phyloP scores from a whole-genome alignment of 352 stramenopile species.

The Phytophthora europaea region DNA sequence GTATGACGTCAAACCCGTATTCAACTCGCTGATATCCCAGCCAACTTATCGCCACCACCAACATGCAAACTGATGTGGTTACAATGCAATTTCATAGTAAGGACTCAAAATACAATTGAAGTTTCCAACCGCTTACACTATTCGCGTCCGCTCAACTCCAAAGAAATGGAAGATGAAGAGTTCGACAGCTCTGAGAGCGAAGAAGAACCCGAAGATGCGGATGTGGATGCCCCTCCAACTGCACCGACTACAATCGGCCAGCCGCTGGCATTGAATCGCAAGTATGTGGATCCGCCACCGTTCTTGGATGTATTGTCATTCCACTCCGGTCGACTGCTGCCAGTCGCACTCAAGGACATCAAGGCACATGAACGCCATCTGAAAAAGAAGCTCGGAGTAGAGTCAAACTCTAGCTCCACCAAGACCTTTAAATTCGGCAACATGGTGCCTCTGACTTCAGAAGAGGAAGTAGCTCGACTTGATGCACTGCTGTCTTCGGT shows the following conservation, averaged over 20 bases:
- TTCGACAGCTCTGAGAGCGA: background rate
- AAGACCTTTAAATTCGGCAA: background rate
- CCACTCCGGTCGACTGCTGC: conserved; percentile 65
- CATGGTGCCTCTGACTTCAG: background rate
- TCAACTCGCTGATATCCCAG: conserved; percentile 29
- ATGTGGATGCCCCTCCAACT: background rate
- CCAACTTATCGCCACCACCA: background rate
- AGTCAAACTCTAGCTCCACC: background rate
- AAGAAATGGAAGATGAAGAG: conserved; percentile 1
- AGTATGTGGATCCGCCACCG: conserved; percentile 38
- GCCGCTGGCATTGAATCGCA: conserved; percentile 1
- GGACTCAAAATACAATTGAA: background rate
- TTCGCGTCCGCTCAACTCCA: background rate
- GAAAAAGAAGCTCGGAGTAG: conserved; percentile 8
- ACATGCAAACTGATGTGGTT: background rate
- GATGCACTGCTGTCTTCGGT: conserved; percentile 51
- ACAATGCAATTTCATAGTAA: background rate
- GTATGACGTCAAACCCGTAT: conserved; percentile 35
- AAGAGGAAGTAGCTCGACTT: conserved; percentile 29
- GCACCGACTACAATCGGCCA: conserved; percentile 11
- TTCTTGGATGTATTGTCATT: conserved; percentile 77
- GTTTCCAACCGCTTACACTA: background rate
- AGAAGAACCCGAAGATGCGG: background rate
- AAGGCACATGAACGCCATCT: conserved; percentile 23
- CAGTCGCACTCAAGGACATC: conserved; percentile 46